Conservation (phyloP, 345 rosid species). For the Citrus cavaleriei region DNA sequence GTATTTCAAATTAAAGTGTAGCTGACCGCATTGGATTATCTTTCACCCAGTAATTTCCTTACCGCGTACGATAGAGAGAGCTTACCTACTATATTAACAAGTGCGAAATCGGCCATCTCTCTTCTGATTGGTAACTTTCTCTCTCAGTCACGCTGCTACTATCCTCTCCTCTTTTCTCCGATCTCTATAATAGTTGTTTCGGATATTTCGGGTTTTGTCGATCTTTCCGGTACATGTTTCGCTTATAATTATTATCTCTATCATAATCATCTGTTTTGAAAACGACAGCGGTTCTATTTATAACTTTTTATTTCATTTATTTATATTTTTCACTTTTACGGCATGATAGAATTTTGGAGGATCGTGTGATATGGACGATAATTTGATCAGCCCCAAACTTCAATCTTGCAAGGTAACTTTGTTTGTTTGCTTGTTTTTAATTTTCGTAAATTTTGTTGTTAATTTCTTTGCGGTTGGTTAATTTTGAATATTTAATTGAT, state of each 20-base stretch:
- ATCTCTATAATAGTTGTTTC: neutral
- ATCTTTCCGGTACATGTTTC: neutral
- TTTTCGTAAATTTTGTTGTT: neutral
- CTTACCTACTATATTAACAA: neutral
- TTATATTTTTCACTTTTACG: too few relatives aligned
- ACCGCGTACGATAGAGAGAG: neutral
- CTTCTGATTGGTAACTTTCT: too few relatives aligned
- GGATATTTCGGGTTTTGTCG: neutral
- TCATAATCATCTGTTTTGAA: neutral
- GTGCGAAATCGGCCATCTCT: neutral
- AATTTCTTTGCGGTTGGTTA: neutral
- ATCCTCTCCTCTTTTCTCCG: neutral
- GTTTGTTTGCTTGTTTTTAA: neutral
- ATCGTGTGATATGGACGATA: neutral
- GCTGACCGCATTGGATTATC: neutral
- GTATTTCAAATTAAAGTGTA: neutral
- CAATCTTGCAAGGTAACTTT: conserved; percentile 22
- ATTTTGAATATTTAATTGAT: neutral
- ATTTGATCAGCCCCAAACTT: conserved; percentile 18
- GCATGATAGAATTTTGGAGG: neutral
- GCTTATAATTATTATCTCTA: neutral
- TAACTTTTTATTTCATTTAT: neutral
- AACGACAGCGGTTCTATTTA: neutral
- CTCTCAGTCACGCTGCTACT: neutral
- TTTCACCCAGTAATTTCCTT: neutral